Percentiles rank a stretch among this genome's conserved stretches.
Evolutionary conservation across 2,329 filamentous ascomycete species (phyloP).

Genomic region (Atkinsonella hypoxylon): DNA sequence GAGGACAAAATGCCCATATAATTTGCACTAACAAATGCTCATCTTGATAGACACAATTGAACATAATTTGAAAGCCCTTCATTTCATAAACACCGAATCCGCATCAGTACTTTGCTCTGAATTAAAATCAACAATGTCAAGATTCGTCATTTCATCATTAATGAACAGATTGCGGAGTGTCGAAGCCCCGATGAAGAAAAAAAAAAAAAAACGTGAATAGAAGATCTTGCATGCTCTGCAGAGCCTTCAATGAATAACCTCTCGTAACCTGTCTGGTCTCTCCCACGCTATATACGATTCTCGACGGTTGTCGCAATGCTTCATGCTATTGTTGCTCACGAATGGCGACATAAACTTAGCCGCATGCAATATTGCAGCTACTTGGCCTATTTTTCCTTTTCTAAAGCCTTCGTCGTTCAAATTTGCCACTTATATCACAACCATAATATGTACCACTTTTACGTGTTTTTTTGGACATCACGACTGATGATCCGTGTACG

Average conservation of each 20-base stretch:
- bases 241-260: not conserved
- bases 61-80: no score
- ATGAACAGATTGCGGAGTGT: no score
- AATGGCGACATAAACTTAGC: not conserved
- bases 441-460: not conserved
- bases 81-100: not conserved
- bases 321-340: not conserved
- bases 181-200: not conserved
- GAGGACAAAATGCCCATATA: no score
- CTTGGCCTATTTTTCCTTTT: not conserved
- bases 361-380: not conserved
- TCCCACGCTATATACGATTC: no score
- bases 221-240: not conserved
- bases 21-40: no score
- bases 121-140: not conserved
- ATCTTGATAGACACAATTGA: no score
- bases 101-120: not conserved
- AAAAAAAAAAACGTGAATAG: not conserved
- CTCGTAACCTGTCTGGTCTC: no score
- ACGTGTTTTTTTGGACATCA: not conserved
- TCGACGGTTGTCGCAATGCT: not conserved
- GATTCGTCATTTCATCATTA: not conserved
- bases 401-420: not conserved
- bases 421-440: not conserved
- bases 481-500: not conserved